Conservation (phyloP, 768 basidiomycete genomes). For the Auricularia heimuer region DNA sequence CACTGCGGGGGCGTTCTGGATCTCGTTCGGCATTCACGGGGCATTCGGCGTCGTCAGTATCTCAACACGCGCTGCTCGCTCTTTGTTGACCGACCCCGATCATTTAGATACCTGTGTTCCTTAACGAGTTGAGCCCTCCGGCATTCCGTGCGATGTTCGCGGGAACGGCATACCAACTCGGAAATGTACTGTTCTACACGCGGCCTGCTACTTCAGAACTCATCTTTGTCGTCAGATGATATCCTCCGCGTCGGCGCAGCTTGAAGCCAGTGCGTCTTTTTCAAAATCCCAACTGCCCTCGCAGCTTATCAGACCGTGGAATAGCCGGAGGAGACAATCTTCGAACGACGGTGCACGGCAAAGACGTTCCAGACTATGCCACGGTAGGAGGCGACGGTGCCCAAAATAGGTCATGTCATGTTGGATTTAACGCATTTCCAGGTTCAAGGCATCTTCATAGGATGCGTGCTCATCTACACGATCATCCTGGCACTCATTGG, state of each 20-base stretch:
- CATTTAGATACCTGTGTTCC: conserved; percentile 56
- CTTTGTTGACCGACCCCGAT: not conserved
- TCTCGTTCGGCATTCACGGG: conserved; percentile 84
- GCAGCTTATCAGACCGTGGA: too few relatives aligned
- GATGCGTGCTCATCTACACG: conserved; percentile 68
- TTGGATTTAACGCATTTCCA: not conserved
- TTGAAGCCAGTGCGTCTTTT: conserved; percentile 48
- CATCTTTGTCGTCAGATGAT: conserved; percentile 34
- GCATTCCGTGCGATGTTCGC: conserved; percentile 86
- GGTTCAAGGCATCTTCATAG: conserved; percentile 76
- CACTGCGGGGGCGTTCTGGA: conserved; percentile 74
- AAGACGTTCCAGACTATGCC: conserved; percentile 53
- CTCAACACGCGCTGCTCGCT: too few relatives aligned
- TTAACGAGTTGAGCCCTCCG: conserved; percentile 77
- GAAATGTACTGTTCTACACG: conserved; percentile 35
- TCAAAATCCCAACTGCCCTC: too few relatives aligned
- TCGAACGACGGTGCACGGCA: conserved; percentile 34
- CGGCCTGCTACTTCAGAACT: not conserved
- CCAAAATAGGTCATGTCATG: not conserved
- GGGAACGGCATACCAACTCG: conserved; percentile 76
- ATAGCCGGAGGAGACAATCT: conserved; percentile 54
- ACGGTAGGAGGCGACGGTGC: conserved; percentile 29
- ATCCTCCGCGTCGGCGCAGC: conserved; percentile 66
- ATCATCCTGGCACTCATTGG: conserved; percentile 70
- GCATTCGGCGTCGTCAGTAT: conserved; percentile 69